These are phyloP conservation scores for Chlamydomonas incerta DNA, from an alignment of 139 green algal species.

Conservation along the genomic window DNA sequence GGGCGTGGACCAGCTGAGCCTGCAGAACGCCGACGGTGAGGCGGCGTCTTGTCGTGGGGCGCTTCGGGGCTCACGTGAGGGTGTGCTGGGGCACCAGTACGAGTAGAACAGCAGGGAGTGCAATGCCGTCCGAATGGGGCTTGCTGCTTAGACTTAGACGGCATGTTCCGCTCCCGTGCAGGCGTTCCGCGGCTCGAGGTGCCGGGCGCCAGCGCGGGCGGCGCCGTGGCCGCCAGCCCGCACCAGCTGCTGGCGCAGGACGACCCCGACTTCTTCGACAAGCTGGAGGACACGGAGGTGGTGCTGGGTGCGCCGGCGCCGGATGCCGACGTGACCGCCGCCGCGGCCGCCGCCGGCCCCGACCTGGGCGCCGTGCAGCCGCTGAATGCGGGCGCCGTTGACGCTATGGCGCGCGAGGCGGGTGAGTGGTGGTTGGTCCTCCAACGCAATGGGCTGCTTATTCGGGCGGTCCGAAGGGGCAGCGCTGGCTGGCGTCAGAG, in stretches of 20 bases:
- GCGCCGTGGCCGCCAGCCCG: background rate
- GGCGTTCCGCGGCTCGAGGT: conserved; percentile 39
- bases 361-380: conserved; percentile 39
- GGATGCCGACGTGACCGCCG: background rate
- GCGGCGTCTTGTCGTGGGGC: too few relatives aligned
- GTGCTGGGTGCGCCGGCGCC: background rate
- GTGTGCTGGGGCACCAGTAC: too few relatives aligned
- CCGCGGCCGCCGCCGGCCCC: background rate
- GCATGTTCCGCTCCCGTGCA: too few relatives aligned
- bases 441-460: too few relatives aligned
- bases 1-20: conserved; percentile 6
- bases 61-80: too few relatives aligned
- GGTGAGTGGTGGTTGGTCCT: too few relatives aligned
- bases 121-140: too few relatives aligned
- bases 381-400: conserved; percentile 20
- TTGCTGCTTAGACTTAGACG: too few relatives aligned
- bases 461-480: too few relatives aligned
- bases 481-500: too few relatives aligned
- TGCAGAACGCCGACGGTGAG: conserved; percentile 25
- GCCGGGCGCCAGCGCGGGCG: background rate
- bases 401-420: conserved; percentile 27
- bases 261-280: conserved; percentile 80
- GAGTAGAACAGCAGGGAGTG: too few relatives aligned
- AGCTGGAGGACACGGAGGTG: conserved; percentile 49
- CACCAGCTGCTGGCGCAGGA: conserved; percentile 45